A percentile compares a stretch with the other conserved stretches of the same genome.
phyloP scores from a whole-genome alignment of 495 filamentous ascomycete species.

The Hypoxylon lenormandii region DNA sequence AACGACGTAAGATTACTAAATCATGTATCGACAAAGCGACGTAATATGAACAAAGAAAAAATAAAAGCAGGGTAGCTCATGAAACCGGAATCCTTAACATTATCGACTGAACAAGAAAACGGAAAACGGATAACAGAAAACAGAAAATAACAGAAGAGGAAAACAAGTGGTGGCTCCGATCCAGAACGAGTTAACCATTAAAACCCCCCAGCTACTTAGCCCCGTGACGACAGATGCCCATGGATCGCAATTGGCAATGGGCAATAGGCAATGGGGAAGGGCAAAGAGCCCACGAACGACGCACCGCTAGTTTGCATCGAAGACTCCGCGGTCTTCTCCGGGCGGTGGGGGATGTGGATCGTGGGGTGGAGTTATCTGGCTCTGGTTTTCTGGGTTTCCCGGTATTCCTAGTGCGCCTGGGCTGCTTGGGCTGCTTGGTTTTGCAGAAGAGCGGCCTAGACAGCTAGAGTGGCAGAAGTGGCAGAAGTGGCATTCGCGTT shows the following conservation, averaged over 20 bases:
- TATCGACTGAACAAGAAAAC: slow-evolving; percentile 21
- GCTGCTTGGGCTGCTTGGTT: background rate
- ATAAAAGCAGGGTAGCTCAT: slow-evolving; percentile 8
- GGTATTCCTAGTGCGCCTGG: too few species aligned
- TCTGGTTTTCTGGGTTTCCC: slow-evolving; percentile 1
- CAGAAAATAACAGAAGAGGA: slow-evolving; percentile 9
- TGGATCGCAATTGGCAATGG: background rate
- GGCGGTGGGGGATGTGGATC: slow-evolving; percentile 47
- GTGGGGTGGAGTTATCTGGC: slow-evolving; percentile 28
- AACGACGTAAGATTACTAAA: slow-evolving; percentile 10
- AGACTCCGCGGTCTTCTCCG: slow-evolving; percentile 43
- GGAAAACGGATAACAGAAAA: too few species aligned
- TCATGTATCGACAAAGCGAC: slow-evolving; percentile 18
- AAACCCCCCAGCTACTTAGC: slow-evolving; percentile 18
- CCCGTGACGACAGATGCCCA: slow-evolving; percentile 41
- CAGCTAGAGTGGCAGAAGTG: background rate
- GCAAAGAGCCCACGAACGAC: slow-evolving; percentile 16
- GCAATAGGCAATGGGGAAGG: background rate
- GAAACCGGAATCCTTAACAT: slow-evolving; percentile 23
- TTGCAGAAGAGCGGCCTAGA: slow-evolving; percentile 8
- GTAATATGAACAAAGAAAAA: background rate
- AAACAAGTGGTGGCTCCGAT: slow-evolving; percentile 22
- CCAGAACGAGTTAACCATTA: slow-evolving; percentile 13
- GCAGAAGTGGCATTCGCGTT: slow-evolving; percentile 26
- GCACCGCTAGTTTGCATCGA: slow-evolving; percentile 50